Evolutionary conservation across 345 rosid genomes (phyloP).

Genomic region (Dimocarpus longan): DNA sequence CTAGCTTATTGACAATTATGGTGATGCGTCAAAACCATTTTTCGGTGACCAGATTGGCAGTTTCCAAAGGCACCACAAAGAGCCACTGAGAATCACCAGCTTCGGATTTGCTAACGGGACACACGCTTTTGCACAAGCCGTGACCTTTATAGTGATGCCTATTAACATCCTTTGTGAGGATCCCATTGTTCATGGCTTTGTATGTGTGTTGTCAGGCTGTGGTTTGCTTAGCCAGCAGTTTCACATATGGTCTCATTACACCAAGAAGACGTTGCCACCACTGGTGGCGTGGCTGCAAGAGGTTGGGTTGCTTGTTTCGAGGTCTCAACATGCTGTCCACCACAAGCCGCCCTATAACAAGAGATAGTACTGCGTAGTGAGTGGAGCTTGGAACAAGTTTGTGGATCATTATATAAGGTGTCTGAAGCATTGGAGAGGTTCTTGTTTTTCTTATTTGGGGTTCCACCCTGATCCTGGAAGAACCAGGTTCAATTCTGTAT

Average conservation of each 20-base stretch:
- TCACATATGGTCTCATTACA: conserved; percentile 91
- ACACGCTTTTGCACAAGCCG: conserved; percentile 63
- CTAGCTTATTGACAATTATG: conserved; percentile 91
- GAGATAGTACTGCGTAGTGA: conserved; percentile 86
- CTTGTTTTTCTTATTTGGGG: conserved; percentile 56
- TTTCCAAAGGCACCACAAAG: conserved; percentile 86
- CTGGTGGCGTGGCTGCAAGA: conserved; percentile 70
- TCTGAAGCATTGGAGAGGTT: conserved; percentile 76
- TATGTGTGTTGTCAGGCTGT: conserved; percentile 55
- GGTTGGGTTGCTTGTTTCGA: conserved; percentile 65
- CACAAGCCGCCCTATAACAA: conserved; percentile 81
- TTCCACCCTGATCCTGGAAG: conserved; percentile 80
- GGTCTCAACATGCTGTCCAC: conserved; percentile 68
- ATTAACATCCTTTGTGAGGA: conserved; percentile 52
- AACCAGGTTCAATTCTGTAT: too few relatives aligned
- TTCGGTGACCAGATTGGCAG: conserved; percentile 82
- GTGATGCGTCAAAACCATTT: conserved; percentile 66
- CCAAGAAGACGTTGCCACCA: conserved; percentile 77
- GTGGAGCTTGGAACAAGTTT: conserved; percentile 76
- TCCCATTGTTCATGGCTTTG: conserved; percentile 58
- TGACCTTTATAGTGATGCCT: conserved; percentile 64
- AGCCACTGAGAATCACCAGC: conserved; percentile 84
- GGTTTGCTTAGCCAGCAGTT: conserved; percentile 90
- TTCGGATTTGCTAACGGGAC: conserved; percentile 79
- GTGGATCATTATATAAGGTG: conserved; percentile 56